Evolutionary conservation across 371 early-diverging fungal species (phyloP), one percentile per base, ranked within the genome.

Genomic region (Parasitella parasitica): DNA sequence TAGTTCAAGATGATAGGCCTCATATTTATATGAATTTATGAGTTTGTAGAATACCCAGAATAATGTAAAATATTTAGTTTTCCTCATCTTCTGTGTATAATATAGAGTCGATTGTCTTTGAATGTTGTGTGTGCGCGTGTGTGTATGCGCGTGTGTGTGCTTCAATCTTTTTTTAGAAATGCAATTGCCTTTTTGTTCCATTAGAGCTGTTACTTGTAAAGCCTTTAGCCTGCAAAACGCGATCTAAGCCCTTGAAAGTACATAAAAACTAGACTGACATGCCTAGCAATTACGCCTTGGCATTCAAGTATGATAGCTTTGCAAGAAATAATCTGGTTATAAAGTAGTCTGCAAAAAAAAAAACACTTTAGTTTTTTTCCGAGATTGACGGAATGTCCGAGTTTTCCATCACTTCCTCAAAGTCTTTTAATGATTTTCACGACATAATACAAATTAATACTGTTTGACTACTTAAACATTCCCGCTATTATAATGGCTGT

Each of bases 321-420:
- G n/a, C n/a, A n/a, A n/a, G n/a, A n/a, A n/a, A n/a, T n/a, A n/a
- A n/a, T n/a, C n/a, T n/a, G n/a, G n/a, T n/a, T 24, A 28, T 11
- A 18, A 18, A 30, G 8, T 32, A 32, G 43, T 26, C 34, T 35
- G 7, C 18, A 8, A 18, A 30, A 24, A 24, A 51, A 13, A 51
- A 38, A 59, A 36, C n/a, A n/a, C n/a, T n/a, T n/a, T n/a, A n/a
- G n/a, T n/a, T 51, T 34, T 18, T 12, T 6, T 36, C 28, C 52
- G 26, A 22, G 59, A 59, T 57, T 63, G 38, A 57, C 63, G 51
- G 63, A 63, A 63, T 48, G 39, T 36, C 51, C 27, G 37, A 38
- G 22, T 57, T 57, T 63, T 63, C 63, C 39, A 30, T 38, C 32
- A 51, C 63, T 56, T 63, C 63, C 18, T 37, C 41, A 32, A 53